A percentile compares a stretch with the other conserved stretches of the same genome.
These are phyloP conservation scores for Clonostachys sp. DNA, from an alignment of 2,329 filamentous ascomycete genomes.

Conservation along the genomic window DNA sequence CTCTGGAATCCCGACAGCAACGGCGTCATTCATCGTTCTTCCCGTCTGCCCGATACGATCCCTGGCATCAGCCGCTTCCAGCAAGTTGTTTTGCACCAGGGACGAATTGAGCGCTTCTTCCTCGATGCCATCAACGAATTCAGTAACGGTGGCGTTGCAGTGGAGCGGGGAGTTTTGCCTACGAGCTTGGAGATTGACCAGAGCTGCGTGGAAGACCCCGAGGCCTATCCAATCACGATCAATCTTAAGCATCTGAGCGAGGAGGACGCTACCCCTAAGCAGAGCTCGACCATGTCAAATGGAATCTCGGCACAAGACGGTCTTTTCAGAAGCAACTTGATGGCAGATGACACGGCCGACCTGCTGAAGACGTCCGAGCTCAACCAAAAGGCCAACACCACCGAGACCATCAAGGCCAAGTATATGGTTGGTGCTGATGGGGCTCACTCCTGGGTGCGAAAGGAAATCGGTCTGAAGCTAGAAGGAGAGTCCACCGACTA, in stretches of 20 bases:
- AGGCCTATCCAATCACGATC: conserved; percentile 57
- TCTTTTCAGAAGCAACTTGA: conserved; percentile 55
- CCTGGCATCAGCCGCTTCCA: conserved; percentile 58
- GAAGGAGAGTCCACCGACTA: conserved; percentile 50
- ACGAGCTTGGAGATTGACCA: conserved; percentile 50
- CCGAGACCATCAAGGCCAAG: conserved; percentile 30
- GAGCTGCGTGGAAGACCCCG: conserved; percentile 36
- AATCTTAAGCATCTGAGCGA: conserved; percentile 52
- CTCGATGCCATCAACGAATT: conserved; percentile 45
- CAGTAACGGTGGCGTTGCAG: conserved; percentile 26
- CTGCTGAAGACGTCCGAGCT: conserved; percentile 23
- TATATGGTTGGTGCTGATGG: conserved; percentile 68
- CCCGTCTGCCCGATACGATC: conserved; percentile 58
- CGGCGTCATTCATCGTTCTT: conserved; percentile 51
- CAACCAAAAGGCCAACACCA: conserved; percentile 24
- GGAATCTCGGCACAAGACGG: conserved; percentile 42
- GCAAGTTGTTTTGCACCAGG: conserved; percentile 63
- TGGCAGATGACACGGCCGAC: conserved; percentile 51
- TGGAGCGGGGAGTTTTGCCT: conserved; percentile 59
- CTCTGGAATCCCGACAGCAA: conserved; percentile 59
- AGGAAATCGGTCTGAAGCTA: conserved; percentile 50
- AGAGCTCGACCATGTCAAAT: conserved; percentile 15
- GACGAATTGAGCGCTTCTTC: conserved; percentile 64
- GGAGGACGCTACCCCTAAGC: conserved; percentile 47
- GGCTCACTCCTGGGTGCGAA: conserved; percentile 61